Conservation (phyloP, 179 eudicot species). For the Heliamphora pulchella region DNA sequence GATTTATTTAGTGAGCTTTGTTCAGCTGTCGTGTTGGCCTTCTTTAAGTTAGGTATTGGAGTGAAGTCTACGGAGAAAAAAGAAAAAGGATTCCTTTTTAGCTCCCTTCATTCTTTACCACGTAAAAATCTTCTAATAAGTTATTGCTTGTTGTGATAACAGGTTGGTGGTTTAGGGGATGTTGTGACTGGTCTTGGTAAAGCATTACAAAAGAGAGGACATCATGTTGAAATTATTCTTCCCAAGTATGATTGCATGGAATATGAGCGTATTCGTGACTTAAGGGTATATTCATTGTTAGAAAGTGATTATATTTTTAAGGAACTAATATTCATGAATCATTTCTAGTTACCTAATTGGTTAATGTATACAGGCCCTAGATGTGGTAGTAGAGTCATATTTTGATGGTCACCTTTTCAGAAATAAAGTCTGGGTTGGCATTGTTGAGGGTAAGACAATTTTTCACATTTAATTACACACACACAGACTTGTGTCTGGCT, state of each 20-base stretch:
- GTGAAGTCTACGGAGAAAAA: neutral
- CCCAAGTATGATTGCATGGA: conserved; percentile 96
- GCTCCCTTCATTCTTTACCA: neutral
- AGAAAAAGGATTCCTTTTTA: neutral
- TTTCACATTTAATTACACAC: neutral
- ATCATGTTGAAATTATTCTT: conserved; percentile 79
- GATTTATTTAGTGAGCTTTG: neutral
- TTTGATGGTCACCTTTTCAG: conserved; percentile 72
- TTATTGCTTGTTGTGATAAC: conserved; percentile 15
- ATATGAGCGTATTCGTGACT: conserved; percentile 55
- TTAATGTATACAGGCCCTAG: conserved; percentile 51
- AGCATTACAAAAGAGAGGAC: conserved; percentile 92
- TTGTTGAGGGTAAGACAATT: conserved; percentile 68
- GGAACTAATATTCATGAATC: conserved; percentile 10
- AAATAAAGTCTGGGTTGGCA: conserved; percentile 88
- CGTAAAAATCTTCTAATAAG: conserved; percentile 10
- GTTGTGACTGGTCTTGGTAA: conserved; percentile 94
- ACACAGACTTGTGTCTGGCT: no score
- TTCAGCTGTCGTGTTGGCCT: conserved; percentile 2
- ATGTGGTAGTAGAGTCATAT: conserved; percentile 72
- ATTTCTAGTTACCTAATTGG: conserved; percentile 15
- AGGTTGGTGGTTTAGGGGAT: conserved; percentile 99
- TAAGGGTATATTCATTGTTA: conserved; percentile 46
- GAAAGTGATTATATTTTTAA: neutral
- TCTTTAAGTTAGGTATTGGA: neutral